phyloP scores from a whole-genome alignment of 2,329 filamentous ascomycete genomes.

The Cladosporium sp. region DNA sequence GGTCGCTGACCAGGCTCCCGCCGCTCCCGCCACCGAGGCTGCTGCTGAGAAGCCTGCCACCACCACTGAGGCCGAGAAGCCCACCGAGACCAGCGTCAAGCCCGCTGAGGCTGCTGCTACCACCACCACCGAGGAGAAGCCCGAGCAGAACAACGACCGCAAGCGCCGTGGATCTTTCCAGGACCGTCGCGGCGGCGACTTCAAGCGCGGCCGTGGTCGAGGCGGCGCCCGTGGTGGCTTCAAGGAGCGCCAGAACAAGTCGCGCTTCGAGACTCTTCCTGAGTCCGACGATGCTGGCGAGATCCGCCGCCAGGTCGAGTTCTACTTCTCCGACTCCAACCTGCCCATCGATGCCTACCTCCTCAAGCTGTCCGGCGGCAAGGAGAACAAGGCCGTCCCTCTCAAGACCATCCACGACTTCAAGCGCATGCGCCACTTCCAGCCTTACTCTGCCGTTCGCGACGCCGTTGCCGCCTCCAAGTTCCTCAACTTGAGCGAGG shows the following conservation, averaged over 20 bases:
- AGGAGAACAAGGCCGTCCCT: conserved; percentile 76
- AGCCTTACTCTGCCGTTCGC: conserved; percentile 80
- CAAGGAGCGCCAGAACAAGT: conserved; percentile 19
- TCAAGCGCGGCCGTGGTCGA: conserved; percentile 15
- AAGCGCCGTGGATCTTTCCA: conserved; percentile 22
- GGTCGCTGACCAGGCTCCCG: conserved; percentile 20
- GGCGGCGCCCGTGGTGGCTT: conserved; percentile 11
- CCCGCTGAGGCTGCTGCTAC: conserved; percentile 21
- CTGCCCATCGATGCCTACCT: conserved; percentile 86
- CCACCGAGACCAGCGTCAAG: conserved; percentile 20
- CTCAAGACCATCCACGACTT: conserved; percentile 79
- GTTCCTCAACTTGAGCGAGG: conserved; percentile 70
- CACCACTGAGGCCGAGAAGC: conserved; percentile 20
- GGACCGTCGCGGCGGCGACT: conserved; percentile 16
- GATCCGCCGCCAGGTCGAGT: conserved; percentile 91
- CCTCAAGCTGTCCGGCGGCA: conserved; percentile 73
- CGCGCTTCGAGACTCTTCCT: conserved; percentile 51
- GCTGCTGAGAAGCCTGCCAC: conserved; percentile 23
- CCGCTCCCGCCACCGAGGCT: conserved; percentile 21
- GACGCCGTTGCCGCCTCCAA: conserved; percentile 77
- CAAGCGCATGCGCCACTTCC: conserved; percentile 95
- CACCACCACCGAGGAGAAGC: conserved; percentile 25
- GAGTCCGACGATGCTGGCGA: conserved; percentile 75
- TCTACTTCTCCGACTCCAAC: conserved; percentile 93
- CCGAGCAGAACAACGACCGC: conserved; percentile 23